These are phyloP conservation scores for Pyricularia sp. DNA, from an alignment of 2,329 filamentous ascomycete species.

Conservation along the genomic window DNA sequence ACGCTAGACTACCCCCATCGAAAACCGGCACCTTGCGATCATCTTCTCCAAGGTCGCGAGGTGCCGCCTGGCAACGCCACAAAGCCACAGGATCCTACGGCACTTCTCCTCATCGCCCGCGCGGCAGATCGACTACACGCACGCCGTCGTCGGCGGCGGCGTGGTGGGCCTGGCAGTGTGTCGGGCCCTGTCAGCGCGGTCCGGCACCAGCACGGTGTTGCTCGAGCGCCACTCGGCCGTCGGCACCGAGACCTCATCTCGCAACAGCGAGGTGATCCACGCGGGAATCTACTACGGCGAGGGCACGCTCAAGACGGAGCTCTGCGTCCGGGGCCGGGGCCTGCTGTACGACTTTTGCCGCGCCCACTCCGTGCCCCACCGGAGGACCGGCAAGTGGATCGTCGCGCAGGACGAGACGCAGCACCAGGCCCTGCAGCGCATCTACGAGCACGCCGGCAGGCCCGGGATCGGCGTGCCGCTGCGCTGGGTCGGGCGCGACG, in stretches of 20 bases:
- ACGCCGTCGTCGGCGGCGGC: constrained; percentile 43
- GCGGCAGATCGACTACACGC: constrained; percentile 28
- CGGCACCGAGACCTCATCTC: constrained; percentile 76
- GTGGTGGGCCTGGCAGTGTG: constrained; percentile 73
- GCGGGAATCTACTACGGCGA: constrained; percentile 83
- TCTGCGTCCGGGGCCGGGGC: constrained; percentile 67
- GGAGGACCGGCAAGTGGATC: constrained; percentile 82
- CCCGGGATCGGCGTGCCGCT: constrained; percentile 39
- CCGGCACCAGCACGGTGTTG: constrained; percentile 43
- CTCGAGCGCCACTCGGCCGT: constrained; percentile 65
- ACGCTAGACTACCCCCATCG: neutral
- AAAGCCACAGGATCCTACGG: neutral
- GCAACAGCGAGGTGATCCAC: constrained; percentile 94
- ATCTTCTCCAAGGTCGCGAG: neutral
- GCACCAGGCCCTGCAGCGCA: constrained; percentile 42
- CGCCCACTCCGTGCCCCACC: constrained; percentile 52
- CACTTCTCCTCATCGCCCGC: constrained; percentile 23
- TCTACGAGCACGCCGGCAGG: constrained; percentile 30
- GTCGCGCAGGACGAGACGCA: constrained; percentile 71
- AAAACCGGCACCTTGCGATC: neutral
- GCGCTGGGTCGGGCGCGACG: constrained; percentile 49
- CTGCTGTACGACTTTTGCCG: constrained; percentile 70
- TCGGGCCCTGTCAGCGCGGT: constrained; percentile 50
- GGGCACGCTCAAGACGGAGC: constrained; percentile 61
- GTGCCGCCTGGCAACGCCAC: neutral